Base-by-base conservation (phyloP, 2,329 filamentous ascomycete species). In the Ceratocystis cacaofunesta region DNA sequence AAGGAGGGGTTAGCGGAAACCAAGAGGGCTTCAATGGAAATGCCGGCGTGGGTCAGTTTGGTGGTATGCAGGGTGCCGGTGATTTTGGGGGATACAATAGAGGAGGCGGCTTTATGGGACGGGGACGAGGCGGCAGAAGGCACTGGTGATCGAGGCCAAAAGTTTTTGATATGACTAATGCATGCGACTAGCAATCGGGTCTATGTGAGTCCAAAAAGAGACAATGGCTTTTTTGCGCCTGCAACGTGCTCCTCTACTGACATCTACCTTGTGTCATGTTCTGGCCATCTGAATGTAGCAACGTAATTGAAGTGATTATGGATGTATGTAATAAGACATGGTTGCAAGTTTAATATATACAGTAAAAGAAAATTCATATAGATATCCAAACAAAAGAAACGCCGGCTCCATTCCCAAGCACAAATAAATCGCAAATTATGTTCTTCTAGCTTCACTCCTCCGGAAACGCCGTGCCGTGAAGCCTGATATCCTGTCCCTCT, bases 1-100 rank as follows among this genome's bases (percentile, higher is more conserved):
- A 70, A 58, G 69, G 69, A 44, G 70, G 71, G 1, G 69, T 70
- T 60, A 68, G 69, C 28, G 70, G 72, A 12, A 72, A 71, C 22
- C 70, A 73, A 41, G 73, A 74, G 30, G 65, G 67, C 7, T 66
- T 66, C 44, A 55, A 64, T 25, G 61, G 62, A 2, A 62, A 61
- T 30, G 41, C 25, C 19, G 58, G 58, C 8, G 19, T 30, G 4
- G 60, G 61, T n/a, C 66, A 67, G 57, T 65, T 65, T 60, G 63
- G 55, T 10, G 55, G 62, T n/a, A 62, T 43, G 22, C 65, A 67
- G 32, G 65, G 65, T 7, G 36, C 36, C 36, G 50, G 61, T 32
- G 61, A 67, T 32, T 67, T 65, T 41, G 62, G 62, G n/a, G 62
- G 62, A 25, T 63, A 63, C 50, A 65, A 61, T 19, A 64, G 62